Percentiles rank a stretch among this genome's conserved stretches.
Conservation (phyloP, 352 stramenopile genomes). For the Pythium diclinum region DNA sequence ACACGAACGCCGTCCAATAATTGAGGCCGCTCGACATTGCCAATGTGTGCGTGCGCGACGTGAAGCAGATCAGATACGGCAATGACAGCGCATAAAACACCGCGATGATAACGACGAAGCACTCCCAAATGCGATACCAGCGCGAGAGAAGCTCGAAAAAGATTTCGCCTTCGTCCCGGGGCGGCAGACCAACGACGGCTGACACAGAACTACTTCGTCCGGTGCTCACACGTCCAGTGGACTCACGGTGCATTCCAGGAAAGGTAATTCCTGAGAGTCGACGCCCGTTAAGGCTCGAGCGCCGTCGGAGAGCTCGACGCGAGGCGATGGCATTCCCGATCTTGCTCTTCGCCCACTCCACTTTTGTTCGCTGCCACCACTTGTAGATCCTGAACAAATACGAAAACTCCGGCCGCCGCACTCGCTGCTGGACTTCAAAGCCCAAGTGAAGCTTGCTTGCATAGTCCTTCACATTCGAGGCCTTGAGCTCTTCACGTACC, state of each 20-base stretch:
- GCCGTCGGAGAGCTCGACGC: neutral
- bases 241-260: slow-evolving; percentile 3
- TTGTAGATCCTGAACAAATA: slow-evolving; percentile 52
- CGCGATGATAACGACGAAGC: slow-evolving; percentile 41
- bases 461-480: slow-evolving; percentile 59
- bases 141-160: slow-evolving; percentile 53
- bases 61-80: slow-evolving; percentile 60
- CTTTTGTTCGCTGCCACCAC: slow-evolving; percentile 33
- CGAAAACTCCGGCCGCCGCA: slow-evolving; percentile 51
- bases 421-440: slow-evolving; percentile 52
- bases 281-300: neutral
- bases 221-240: neutral
- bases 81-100: slow-evolving; percentile 58
- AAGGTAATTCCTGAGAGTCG: slow-evolving; percentile 9
- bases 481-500: slow-evolving; percentile 48
- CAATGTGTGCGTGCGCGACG: slow-evolving; percentile 34
- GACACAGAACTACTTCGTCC: neutral
- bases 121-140: slow-evolving; percentile 58
- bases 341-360: neutral
- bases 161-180: slow-evolving; percentile 32
- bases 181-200: neutral
- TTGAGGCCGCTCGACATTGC: slow-evolving; percentile 9
- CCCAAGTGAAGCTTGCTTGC: slow-evolving; percentile 55
- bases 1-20: slow-evolving; percentile 38
- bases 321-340: neutral